These are phyloP conservation scores for Blastobotrys terrestris DNA, from an alignment of 805 yeast species.

Conservation along the genomic window DNA sequence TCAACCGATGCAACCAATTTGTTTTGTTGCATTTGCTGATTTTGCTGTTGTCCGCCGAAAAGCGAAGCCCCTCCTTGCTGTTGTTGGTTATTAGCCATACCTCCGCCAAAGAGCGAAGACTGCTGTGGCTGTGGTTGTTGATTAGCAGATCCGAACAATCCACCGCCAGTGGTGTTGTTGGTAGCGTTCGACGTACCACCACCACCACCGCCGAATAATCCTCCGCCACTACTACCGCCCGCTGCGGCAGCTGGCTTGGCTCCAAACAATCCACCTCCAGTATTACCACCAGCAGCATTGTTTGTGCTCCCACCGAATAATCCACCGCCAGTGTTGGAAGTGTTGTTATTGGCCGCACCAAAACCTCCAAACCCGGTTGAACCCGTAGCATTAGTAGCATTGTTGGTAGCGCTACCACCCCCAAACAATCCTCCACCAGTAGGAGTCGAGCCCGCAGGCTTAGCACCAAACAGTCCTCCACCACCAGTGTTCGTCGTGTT, in stretches of 20 bases:
- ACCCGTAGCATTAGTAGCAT: constrained; percentile 15
- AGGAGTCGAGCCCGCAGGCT: constrained; percentile 4
- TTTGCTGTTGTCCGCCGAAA: constrained; percentile 18
- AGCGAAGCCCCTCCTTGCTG: background rate
- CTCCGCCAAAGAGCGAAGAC: constrained; percentile 11
- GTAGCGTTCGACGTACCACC: too few species aligned
- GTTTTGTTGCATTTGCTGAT: constrained; percentile 20
- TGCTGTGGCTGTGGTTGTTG: background rate
- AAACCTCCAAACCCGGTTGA: constrained; percentile 23
- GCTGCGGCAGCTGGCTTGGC: constrained; percentile 1
- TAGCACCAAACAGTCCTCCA: constrained; percentile 1
- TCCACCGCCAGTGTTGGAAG: constrained; percentile 4
- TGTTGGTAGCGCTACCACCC: constrained; percentile 31
- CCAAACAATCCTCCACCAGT: constrained; percentile 21
- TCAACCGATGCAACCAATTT: constrained; percentile 34
- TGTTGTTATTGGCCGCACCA: background rate
- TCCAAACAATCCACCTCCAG: constrained; percentile 3
- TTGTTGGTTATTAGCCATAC: background rate
- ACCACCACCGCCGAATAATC: background rate
- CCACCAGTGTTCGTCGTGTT: background rate
- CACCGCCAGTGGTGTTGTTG: background rate
- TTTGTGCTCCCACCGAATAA: constrained; percentile 1
- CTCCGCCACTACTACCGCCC: too few species aligned
- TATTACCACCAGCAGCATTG: background rate
- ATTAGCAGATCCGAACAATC: background rate